Percentiles rank a stretch among this genome's conserved stretches.
Conservation (phyloP, 805 yeast species). For the Starmerella sp. region DNA sequence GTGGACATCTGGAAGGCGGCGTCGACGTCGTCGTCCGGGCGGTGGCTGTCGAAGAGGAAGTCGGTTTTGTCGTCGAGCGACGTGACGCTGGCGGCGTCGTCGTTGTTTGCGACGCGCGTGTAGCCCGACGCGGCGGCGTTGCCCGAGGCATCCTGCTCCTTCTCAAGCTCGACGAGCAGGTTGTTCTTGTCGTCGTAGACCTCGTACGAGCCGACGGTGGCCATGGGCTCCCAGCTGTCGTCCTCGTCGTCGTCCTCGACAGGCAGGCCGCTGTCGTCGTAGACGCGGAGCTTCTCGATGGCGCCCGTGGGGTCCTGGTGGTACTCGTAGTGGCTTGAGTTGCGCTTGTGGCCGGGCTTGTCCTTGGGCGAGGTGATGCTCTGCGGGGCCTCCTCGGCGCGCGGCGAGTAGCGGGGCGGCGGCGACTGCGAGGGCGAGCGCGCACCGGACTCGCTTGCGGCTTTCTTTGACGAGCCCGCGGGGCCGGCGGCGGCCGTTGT, state of each 20-base stretch:
- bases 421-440: too few relatives aligned
- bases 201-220: slow-evolving; percentile 63
- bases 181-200: slow-evolving; percentile 65
- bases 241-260: slow-evolving; percentile 26
- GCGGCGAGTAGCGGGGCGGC: background rate
- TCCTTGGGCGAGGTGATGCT: slow-evolving; percentile 1
- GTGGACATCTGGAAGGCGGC: slow-evolving; percentile 61
- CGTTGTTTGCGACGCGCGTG: slow-evolving; percentile 53
- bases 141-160: slow-evolving; percentile 22
- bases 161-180: slow-evolving; percentile 26
- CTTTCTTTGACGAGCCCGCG: too few relatives aligned
- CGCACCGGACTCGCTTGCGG: too few relatives aligned
- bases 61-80: slow-evolving; percentile 45
- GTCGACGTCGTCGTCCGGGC: slow-evolving; percentile 34
- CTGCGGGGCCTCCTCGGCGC: background rate
- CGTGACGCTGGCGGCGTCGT: slow-evolving; percentile 56
- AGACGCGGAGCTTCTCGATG: slow-evolving; percentile 14
- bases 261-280: slow-evolving; percentile 12
- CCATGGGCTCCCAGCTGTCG: slow-evolving; percentile 77
- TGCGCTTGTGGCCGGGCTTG: background rate
- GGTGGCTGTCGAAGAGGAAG: slow-evolving; percentile 39
- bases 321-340: slow-evolving; percentile 18
- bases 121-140: slow-evolving; percentile 56
- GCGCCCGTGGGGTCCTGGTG: slow-evolving; percentile 22
- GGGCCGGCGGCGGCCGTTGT: too few relatives aligned